Evolutionary conservation across 139 green algal species (phyloP).

Genomic region (Picochlorum sp.): DNA sequence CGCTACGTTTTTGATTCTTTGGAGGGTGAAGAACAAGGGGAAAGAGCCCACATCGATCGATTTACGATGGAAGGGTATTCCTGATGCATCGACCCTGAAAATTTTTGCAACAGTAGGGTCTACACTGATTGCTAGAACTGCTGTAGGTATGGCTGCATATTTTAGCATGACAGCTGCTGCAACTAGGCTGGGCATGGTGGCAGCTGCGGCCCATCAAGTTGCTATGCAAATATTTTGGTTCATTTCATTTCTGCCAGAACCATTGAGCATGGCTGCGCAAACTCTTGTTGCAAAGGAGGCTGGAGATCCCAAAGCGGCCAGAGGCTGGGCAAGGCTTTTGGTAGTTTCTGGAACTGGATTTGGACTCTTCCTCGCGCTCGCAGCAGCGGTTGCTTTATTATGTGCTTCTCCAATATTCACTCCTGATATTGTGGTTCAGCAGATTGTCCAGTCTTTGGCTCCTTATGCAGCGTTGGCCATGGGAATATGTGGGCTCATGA

Average conservation of each 20-base stretch:
- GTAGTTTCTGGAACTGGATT: conserved; percentile 10
- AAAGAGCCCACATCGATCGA: too few species aligned
- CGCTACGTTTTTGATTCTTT: neutral
- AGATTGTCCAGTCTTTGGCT: conserved; percentile 8
- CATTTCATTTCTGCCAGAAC: conserved; percentile 49
- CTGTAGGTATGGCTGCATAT: conserved; percentile 34
- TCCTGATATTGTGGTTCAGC: conserved; percentile 17
- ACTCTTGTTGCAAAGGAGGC: conserved; percentile 43
- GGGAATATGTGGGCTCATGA: conserved; percentile 28
- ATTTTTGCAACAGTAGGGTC: conserved; percentile 19
- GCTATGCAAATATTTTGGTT: conserved; percentile 57
- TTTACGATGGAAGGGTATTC: conserved; percentile 5
- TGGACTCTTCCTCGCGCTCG: conserved; percentile 19
- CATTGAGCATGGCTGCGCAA: conserved; percentile 49
- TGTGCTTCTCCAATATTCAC: conserved; percentile 28
- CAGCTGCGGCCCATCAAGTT: conserved; percentile 47
- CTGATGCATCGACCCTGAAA: conserved; percentile 14
- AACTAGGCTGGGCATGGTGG: conserved; percentile 27
- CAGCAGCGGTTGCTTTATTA: conserved; percentile 10
- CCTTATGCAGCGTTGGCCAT: conserved; percentile 15
- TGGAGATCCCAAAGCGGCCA: neutral
- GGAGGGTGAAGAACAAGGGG: conserved; percentile 7
- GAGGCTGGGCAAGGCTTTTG: conserved; percentile 18
- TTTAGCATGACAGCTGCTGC: conserved; percentile 32
- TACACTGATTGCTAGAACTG: conserved; percentile 35